These are phyloP conservation scores for Dryas drummondii DNA, from an alignment of 306 rosid genomes.

Conservation along the genomic window DNA sequence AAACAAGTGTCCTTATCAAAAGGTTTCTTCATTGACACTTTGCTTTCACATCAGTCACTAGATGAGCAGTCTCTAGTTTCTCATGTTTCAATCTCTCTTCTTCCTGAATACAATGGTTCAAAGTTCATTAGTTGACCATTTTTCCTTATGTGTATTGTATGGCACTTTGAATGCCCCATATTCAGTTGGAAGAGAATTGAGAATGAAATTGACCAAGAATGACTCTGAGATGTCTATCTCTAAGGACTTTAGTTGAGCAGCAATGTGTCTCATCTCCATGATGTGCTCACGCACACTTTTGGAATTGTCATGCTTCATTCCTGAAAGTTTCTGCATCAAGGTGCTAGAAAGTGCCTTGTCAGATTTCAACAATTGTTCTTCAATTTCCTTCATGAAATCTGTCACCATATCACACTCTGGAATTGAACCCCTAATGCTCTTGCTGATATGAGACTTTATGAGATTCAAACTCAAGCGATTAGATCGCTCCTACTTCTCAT, in stretches of 20 bases:
- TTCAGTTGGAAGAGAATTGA: not conserved
- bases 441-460: not conserved
- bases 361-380: conserved; percentile 6
- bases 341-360: not conserved
- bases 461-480: conserved; percentile 5
- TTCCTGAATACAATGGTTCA: conserved; percentile 11
- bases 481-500: conserved; percentile 8
- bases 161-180: not conserved
- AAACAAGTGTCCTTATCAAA: not conserved
- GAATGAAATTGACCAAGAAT: not conserved
- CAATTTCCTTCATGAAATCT: not conserved
- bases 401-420: not conserved
- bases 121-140: conserved; percentile 9
- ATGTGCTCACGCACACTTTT: not conserved
- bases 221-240: not conserved
- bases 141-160: conserved; percentile 14
- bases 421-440: not conserved
- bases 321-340: not conserved
- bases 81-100: conserved; percentile 4
- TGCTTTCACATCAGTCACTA: not conserved
- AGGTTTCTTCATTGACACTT: not conserved
- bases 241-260: not conserved
- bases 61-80: not conserved
- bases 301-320: not conserved
- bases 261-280: not conserved